These are phyloP conservation scores for Rubroshorea leprosula DNA, from an alignment of 345 rosid genomes.

Conservation along the genomic window DNA sequence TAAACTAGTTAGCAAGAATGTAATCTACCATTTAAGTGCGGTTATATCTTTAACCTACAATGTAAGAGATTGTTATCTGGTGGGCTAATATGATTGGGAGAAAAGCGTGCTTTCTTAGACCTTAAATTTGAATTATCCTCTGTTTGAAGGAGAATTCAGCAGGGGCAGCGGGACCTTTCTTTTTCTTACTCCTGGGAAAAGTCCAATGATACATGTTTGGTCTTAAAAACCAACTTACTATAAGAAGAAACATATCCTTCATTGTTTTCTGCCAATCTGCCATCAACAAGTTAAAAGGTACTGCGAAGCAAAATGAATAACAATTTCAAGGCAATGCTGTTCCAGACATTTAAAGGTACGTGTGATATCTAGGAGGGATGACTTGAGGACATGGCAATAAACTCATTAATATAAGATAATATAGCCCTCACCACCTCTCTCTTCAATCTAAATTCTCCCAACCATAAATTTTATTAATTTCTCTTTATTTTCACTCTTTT, in stretches of 20 bases:
- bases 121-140: neutral
- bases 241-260: constrained; percentile 20
- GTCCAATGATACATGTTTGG: constrained; percentile 13
- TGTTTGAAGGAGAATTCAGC: neutral
- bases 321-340: constrained; percentile 1
- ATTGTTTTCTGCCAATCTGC: constrained; percentile 11
- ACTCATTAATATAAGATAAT: neutral
- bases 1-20: too few relatives aligned
- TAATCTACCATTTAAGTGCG: too few relatives aligned
- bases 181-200: constrained; percentile 8
- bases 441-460: constrained; percentile 10
- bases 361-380: neutral
- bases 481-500: neutral
- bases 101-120: neutral
- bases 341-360: too few relatives aligned
- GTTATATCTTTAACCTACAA: too few relatives aligned
- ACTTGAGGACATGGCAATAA: neutral
- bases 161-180: neutral
- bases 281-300: constrained; percentile 9
- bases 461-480: neutral
- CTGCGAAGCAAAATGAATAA: constrained; percentile 7
- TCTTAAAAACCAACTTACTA: constrained; percentile 18
- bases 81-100: neutral
- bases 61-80: neutral
- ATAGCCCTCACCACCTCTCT: neutral